phyloP scores from a whole-genome alignment of 202 grass and related monocot genomes.

The Carex arenaria region DNA sequence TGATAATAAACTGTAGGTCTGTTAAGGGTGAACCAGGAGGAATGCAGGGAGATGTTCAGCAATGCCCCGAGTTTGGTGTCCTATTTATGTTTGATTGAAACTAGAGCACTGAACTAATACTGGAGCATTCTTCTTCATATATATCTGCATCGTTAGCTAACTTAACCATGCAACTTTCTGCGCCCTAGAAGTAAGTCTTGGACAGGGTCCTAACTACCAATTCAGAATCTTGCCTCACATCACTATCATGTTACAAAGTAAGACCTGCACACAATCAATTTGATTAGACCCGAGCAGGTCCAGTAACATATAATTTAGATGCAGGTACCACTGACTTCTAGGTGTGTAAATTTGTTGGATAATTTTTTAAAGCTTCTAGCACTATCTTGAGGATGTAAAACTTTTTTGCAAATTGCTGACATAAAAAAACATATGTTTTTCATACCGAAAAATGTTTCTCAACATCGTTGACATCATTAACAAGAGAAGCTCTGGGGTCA shows the following conservation, averaged over 20 bases:
- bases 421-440: background rate
- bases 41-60: too few relatives aligned
- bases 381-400: background rate
- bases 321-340: background rate
- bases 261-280: background rate
- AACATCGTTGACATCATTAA: constrained; percentile 89
- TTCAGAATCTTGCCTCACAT: background rate
- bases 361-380: background rate
- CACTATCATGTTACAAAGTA: background rate
- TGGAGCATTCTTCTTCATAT: too few relatives aligned
- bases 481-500: constrained; percentile 93
- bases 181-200: background rate
- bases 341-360: background rate
- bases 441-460: constrained; percentile 95
- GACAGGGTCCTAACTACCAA: background rate
- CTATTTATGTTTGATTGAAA: too few relatives aligned
- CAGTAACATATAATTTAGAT: background rate
- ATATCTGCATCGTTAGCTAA: too few relatives aligned
- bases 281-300: background rate
- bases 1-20: too few relatives aligned
- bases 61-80: too few relatives aligned
- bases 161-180: too few relatives aligned
- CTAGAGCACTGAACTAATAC: too few relatives aligned
- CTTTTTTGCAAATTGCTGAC: background rate
- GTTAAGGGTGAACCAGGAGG: too few relatives aligned